Evolutionary conservation across 441 rosid genomes (phyloP), one percentile per base, ranked within the genome.

Genomic region (Pelargonium myrrhifolium): DNA sequence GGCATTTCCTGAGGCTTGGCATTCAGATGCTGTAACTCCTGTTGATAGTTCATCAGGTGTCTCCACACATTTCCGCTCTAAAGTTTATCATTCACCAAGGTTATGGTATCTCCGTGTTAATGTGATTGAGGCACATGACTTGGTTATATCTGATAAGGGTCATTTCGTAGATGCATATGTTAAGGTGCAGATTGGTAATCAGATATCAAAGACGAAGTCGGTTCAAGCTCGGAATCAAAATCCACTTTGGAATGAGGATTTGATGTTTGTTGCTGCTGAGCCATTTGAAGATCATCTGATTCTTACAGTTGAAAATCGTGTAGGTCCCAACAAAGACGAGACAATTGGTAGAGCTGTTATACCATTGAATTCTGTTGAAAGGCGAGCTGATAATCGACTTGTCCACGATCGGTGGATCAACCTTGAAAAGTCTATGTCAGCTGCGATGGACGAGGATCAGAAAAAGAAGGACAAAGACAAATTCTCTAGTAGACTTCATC

Each of bases 71-170:
- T 75, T 85, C 51, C 95, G 91, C 68, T 86, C 97, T 8, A 94
- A 94, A 77, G 90, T 91, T 71, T 94, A 94, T 68, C 96, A 88
- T 81, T 87, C 99, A 62, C 99, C 99, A 1, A 88, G 91, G 55
- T 73, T 94, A 1, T 94, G 99, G 99, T 91, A 94, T 65, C 84
- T 89, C 66, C 96, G 97, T 5, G 92, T 94, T 37, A 42, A 58
- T 10, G 91, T 94, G 67, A 78, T 94, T n/a, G 96, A 89, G 79
- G 99, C 91, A 9, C 96, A 91, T 68, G 99, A 94, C 74, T 78
- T 94, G 69, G 70, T 88, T 68, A 61, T 73, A 69, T 68, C 81
- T 2, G 95, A 91, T 56, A 92, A 79, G 81, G 81, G 71, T 72
- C 78, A 81, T 8, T 76, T 80, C 75, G 92, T 93, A 21, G 87